A percentile compares a stretch with the other conserved stretches of the same genome.
Evolutionary conservation across 1,284 basidiomycete species (phyloP).

Genomic region (Rhodotorula sp.): DNA sequence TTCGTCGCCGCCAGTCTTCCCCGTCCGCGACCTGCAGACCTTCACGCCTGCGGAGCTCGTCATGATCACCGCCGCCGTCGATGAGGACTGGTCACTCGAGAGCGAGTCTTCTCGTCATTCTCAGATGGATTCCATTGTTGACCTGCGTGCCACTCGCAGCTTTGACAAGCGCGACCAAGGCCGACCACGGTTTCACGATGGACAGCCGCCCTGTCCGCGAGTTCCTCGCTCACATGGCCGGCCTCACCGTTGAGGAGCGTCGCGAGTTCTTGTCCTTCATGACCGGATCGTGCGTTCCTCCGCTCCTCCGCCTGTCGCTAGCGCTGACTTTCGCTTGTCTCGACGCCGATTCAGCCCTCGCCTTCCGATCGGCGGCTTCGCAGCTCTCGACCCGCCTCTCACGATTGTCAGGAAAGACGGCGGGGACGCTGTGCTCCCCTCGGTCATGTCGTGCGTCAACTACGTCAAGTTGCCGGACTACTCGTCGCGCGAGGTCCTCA

Average conservation of each 20-base stretch:
- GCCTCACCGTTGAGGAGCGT: constrained; percentile 68
- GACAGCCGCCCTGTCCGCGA: constrained; percentile 87
- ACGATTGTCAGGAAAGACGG: constrained; percentile 97
- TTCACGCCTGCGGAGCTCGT: constrained; percentile 92
- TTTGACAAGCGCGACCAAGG: constrained; percentile 85
- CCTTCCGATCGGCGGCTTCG: constrained; percentile 82
- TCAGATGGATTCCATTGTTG: too few relatives aligned
- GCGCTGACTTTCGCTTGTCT: not conserved
- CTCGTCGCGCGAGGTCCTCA: constrained; percentile 74
- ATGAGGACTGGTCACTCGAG: constrained; percentile 89
- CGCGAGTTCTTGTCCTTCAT: constrained; percentile 94
- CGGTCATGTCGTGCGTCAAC: constrained; percentile 97
- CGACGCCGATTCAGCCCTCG: constrained; percentile 40
- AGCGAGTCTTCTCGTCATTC: constrained; percentile 58
- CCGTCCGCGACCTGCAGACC: constrained; percentile 79
- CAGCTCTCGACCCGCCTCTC: constrained; percentile 85
- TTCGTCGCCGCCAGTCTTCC: constrained; percentile 75
- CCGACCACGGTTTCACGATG: constrained; percentile 95
- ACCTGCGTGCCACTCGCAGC: constrained; percentile 54
- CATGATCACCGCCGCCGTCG: constrained; percentile 88
- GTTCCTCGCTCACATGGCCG: constrained; percentile 79
- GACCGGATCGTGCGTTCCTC: constrained; percentile 66
- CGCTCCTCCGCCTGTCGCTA: not conserved
- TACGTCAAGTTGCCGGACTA: constrained; percentile 86
- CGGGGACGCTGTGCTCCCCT: constrained; percentile 62